phyloP scores from a whole-genome alignment of 306 rosid species.

The Cucumis cinereus region DNA sequence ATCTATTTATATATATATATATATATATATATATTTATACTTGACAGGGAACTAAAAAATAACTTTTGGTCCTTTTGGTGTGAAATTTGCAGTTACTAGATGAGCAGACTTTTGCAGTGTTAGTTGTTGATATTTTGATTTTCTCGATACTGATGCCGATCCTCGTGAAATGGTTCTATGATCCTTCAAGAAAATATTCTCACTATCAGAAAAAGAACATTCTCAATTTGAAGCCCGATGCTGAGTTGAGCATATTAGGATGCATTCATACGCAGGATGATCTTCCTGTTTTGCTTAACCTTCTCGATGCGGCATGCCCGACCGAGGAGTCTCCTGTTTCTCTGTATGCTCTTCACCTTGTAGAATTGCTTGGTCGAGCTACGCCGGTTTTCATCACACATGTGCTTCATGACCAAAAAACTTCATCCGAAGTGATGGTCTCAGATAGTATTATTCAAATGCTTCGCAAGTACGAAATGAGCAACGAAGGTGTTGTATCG shows the following conservation, averaged over 20 bases:
- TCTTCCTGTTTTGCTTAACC: constrained; percentile 35
- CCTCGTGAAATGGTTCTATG: constrained; percentile 17
- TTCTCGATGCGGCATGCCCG: constrained; percentile 39
- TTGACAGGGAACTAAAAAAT: not conserved
- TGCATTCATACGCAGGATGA: constrained; percentile 32
- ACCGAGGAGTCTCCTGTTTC: constrained; percentile 26
- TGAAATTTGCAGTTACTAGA: constrained; percentile 21
- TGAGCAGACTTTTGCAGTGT: constrained; percentile 8
- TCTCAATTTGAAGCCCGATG: constrained; percentile 9
- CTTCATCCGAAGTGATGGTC: not conserved
- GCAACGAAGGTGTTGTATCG: not conserved
- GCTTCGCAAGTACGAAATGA: constrained; percentile 9
- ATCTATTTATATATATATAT: too few relatives aligned
- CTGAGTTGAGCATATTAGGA: constrained; percentile 36
- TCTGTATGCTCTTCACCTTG: constrained; percentile 39
- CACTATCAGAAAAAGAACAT: constrained; percentile 40
- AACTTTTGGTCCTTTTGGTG: not conserved
- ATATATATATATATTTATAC: too few relatives aligned
- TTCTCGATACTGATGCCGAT: constrained; percentile 21
- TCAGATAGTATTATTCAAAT: not conserved
- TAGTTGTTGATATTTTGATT: constrained; percentile 9
- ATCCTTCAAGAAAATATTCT: constrained; percentile 50
- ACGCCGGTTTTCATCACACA: constrained; percentile 50
- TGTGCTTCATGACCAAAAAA: constrained; percentile 20
- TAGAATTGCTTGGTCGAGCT: constrained; percentile 48